These are phyloP conservation scores for Pseudogymnoascus sp. DNA, from an alignment of 2,329 filamentous ascomycete species.

Conservation along the genomic window DNA sequence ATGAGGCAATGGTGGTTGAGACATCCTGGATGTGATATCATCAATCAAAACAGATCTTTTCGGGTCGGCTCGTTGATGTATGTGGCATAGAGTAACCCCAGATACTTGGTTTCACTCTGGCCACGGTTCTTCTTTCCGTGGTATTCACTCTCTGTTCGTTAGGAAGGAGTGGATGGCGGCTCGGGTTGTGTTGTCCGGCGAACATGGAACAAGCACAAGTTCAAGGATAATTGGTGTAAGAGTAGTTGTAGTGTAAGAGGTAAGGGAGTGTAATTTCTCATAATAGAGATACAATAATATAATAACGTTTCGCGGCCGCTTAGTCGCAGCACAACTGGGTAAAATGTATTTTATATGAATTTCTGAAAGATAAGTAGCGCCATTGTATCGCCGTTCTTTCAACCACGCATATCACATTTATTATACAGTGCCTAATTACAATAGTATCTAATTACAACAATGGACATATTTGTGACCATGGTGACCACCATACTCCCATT, in stretches of 20 bases:
- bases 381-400: background rate
- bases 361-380: background rate
- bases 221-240: background rate
- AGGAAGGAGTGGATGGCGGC: background rate
- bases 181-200: background rate
- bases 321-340: background rate
- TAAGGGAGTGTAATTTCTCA: background rate
- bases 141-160: background rate
- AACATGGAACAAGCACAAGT: background rate
- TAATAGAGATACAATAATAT: background rate
- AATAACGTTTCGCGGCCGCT: background rate
- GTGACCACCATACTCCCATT: background rate
- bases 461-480: background rate
- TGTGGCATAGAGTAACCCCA: background rate
- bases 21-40: background rate
- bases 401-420: background rate
- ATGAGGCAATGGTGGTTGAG: background rate
- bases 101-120: background rate
- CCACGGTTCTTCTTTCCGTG: background rate
- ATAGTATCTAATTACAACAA: background rate
- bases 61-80: background rate
- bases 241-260: background rate
- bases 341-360: background rate
- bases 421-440: background rate
- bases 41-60: background rate